These are phyloP conservation scores for Cordyceps militaris DNA, from an alignment of 2,329 filamentous ascomycete species.

Conservation along the genomic window DNA sequence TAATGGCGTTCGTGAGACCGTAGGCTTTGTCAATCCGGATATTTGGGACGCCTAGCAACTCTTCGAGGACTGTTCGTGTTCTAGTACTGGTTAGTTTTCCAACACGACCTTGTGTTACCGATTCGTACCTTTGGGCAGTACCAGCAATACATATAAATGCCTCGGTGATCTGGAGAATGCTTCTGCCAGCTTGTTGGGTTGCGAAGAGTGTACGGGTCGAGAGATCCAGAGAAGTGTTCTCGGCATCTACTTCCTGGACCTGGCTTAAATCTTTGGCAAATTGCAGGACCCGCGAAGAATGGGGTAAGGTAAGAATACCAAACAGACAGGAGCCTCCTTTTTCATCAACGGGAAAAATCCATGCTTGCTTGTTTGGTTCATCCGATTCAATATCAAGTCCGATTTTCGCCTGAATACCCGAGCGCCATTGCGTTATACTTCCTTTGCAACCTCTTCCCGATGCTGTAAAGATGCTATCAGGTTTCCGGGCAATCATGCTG, in stretches of 20 bases:
- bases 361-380: constrained; percentile 43
- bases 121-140: not conserved
- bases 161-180: constrained; percentile 20
- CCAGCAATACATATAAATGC: not conserved
- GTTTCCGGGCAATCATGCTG: constrained; percentile 22
- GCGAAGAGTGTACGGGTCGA: constrained; percentile 45
- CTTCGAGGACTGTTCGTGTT: constrained; percentile 25
- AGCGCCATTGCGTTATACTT: constrained; percentile 59
- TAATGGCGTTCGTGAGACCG: constrained; percentile 31
- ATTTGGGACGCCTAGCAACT: constrained; percentile 24
- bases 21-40: constrained; percentile 36
- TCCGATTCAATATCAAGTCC: constrained; percentile 48
- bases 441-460: constrained; percentile 57
- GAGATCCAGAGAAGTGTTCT: constrained; percentile 42
- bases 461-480: constrained; percentile 57
- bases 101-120: not conserved
- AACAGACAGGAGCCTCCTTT: constrained; percentile 19
- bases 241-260: constrained; percentile 35
- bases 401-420: constrained; percentile 63
- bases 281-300: constrained; percentile 40
- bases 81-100: constrained; percentile 13
- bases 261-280: constrained; percentile 42
- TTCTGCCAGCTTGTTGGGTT: constrained; percentile 27
- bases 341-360: constrained; percentile 37
- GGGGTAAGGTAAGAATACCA: constrained; percentile 43